A percentile compares a stretch with the other conserved stretches of the same genome.
phyloP scores from a whole-genome alignment of 78 protist species.

The Guillardia theta region DNA sequence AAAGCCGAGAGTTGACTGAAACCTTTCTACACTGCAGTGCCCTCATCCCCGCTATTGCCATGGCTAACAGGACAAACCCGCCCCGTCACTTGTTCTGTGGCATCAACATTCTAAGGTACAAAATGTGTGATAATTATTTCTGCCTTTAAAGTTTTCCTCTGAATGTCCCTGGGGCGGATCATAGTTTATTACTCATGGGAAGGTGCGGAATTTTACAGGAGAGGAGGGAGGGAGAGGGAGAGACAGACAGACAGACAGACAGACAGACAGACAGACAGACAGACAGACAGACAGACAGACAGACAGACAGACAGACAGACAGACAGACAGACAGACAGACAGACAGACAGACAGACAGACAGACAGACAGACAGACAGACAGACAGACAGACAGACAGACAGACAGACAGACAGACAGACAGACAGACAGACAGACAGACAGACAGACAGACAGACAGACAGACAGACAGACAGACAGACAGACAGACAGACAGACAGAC shows the following conservation, averaged over 20 bases:
- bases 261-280: slow-evolving; percentile 23
- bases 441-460: slow-evolving; percentile 40
- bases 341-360: slow-evolving; percentile 47
- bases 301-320: slow-evolving; percentile 40
- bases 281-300: slow-evolving; percentile 35
- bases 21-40: too few species aligned
- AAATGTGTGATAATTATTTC: too few species aligned
- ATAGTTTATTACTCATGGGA: too few species aligned
- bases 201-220: too few species aligned
- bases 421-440: slow-evolving; percentile 40
- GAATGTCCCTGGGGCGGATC: too few species aligned
- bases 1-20: too few species aligned
- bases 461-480: slow-evolving; percentile 40
- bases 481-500: slow-evolving; percentile 12
- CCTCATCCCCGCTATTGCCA: too few species aligned
- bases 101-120: too few species aligned
- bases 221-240: background rate
- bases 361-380: slow-evolving; percentile 37
- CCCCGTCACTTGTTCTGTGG: too few species aligned
- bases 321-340: slow-evolving; percentile 38
- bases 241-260: slow-evolving; percentile 37
- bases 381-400: slow-evolving; percentile 45
- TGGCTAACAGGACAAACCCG: too few species aligned
- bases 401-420: slow-evolving; percentile 44
- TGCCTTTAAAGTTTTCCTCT: too few species aligned